Evolutionary conservation across 1,139 yeast species (phyloP).

Genomic region (Kazachstania sp.): DNA sequence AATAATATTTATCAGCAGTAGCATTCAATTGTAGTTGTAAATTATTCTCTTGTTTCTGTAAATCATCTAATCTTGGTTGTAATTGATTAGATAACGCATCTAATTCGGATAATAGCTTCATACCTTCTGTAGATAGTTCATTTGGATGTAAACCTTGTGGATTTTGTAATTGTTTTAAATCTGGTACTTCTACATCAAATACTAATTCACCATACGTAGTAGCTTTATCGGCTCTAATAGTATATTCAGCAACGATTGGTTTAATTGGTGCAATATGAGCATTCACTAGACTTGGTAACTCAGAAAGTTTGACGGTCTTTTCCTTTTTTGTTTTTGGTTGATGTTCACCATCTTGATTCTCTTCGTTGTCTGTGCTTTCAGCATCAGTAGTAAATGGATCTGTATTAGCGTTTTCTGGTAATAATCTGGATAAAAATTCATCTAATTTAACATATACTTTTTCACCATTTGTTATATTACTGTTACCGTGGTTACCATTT

Average conservation of each 20-base stretch:
- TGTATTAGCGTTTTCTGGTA: slow-evolving; percentile 26
- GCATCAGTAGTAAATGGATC: neutral
- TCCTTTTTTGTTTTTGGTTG: slow-evolving; percentile 9
- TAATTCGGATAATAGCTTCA: slow-evolving; percentile 35
- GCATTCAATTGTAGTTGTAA: slow-evolving; percentile 42
- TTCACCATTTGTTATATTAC: slow-evolving; percentile 34
- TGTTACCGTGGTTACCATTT: slow-evolving; percentile 2
- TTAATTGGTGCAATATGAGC: slow-evolving; percentile 60
- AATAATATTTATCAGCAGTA: slow-evolving; percentile 55
- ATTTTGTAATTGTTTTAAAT: neutral
- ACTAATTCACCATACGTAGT: slow-evolving; percentile 75
- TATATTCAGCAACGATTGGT: slow-evolving; percentile 71
- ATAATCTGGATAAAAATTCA: slow-evolving; percentile 49
- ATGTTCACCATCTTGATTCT: neutral
- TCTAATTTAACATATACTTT: slow-evolving; percentile 60
- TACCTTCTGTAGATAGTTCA: slow-evolving; percentile 35
- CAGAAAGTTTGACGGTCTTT: slow-evolving; percentile 55
- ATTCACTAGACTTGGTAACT: slow-evolving; percentile 62
- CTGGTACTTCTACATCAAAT: slow-evolving; percentile 57
- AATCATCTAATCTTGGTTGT: slow-evolving; percentile 30
- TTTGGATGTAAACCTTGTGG: slow-evolving; percentile 5
- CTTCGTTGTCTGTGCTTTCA: slow-evolving; percentile 4
- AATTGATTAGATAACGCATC: slow-evolving; percentile 50
- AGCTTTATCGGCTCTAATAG: slow-evolving; percentile 64
- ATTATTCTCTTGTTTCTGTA: slow-evolving; percentile 21